Base-by-base conservation (phyloP, 371 early-diverging fungal genomes). In the Apophysomyces ossiformis region DNA sequence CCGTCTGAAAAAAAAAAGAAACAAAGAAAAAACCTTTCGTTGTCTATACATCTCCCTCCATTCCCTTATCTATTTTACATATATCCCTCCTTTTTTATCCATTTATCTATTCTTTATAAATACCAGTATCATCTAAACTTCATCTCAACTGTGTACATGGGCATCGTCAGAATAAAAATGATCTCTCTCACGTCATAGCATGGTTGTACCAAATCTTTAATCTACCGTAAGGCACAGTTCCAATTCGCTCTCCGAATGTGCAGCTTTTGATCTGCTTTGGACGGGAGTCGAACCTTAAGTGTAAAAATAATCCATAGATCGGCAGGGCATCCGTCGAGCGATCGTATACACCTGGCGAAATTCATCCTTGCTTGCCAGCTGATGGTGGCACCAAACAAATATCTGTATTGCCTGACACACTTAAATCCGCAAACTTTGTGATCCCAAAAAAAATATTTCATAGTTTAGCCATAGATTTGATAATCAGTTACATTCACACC, bases 141-240 rank as follows among this genome's bases (percentile, higher is more conserved):
- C 54, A 50, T 50, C 21, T 50, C 54, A 50, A 12, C 21, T 50
- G 16, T 50, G 54, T 50, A 50, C 21, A 50, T 50, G 54, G 16
- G 54, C 54, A 50, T 50, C 54, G 54, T 50, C 54, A 50, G 54
- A 50, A 50, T 50, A 50, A 50, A 50, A 50, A 50, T 50, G 7
- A n/a, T 21, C 11, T 41, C 1, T 50, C 54, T 18, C 54, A 50
- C 54, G 54, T 50, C 54, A 50, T 50, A 50, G 8, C 12, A n/a
- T 21, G 8, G 54, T 50, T 50, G 54, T 26, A 50, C 54, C 16
- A 50, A 50, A 18, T 9, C 9, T 50, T 50, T 9, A 9, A 26
- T 47, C 16, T 47, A 7, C 46, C 2, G 16, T 12, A 45, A 5
- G 6, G n/a, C 6, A n/a, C 46, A n/a, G 16, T 16, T 45, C 16